Conservation (phyloP, 1,284 basidiomycete species). For the Sanghuangporus weigelae region DNA sequence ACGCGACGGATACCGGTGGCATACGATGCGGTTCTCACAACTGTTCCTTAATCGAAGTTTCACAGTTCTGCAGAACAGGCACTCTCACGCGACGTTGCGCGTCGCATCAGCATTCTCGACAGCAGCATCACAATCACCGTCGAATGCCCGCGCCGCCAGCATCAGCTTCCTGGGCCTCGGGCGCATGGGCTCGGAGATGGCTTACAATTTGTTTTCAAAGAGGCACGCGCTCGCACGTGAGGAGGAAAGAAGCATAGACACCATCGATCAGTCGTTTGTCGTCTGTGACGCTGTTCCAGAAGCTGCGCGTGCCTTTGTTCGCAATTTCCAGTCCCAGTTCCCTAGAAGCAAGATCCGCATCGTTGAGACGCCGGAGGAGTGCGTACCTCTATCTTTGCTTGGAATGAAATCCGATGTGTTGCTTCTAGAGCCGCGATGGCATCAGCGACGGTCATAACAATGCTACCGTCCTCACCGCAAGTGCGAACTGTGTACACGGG, state of each 20-base stretch:
- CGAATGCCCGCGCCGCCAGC: constrained; percentile 38
- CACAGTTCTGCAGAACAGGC: not conserved
- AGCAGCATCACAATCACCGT: not conserved
- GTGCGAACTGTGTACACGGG: constrained; percentile 68
- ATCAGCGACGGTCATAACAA: constrained; percentile 71
- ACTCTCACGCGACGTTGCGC: not conserved
- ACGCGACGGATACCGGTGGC: not conserved
- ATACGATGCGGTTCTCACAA: not conserved
- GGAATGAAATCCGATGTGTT: constrained; percentile 12
- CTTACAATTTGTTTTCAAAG: constrained; percentile 75
- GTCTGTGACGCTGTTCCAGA: constrained; percentile 75
- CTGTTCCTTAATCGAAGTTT: not conserved
- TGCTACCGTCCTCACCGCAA: constrained; percentile 85
- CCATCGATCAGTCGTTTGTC: constrained; percentile 44
- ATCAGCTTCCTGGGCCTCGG: constrained; percentile 79
- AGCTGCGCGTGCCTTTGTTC: constrained; percentile 50
- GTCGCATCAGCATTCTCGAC: not conserved
- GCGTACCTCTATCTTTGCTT: constrained; percentile 27
- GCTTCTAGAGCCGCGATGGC: constrained; percentile 25
- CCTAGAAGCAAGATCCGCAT: constrained; percentile 54
- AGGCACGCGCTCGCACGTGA: constrained; percentile 35
- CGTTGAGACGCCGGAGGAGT: constrained; percentile 64
- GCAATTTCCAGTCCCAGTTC: constrained; percentile 48
- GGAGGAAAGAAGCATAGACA: not conserved
- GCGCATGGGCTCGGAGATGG: constrained; percentile 82